phyloP scores from a whole-genome alignment of 257 asterid genomes.

The Mentha longifolia region DNA sequence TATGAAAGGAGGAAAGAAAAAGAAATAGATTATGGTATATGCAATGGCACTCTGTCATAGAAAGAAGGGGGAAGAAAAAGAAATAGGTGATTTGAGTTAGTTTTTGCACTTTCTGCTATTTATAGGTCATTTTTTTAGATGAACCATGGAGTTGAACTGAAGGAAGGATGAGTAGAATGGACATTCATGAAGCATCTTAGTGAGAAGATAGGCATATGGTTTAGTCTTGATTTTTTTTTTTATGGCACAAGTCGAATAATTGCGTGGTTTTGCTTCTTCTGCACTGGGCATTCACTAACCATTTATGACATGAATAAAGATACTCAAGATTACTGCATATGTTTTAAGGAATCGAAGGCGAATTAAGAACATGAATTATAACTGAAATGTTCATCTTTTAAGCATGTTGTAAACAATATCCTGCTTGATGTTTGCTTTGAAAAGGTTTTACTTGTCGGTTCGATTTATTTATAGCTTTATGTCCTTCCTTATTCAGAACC shows the following conservation, averaged over 20 bases:
- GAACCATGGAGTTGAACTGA: neutral
- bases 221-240: neutral
- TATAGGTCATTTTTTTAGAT: neutral
- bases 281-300: neutral
- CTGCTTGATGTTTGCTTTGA: slow-evolving; percentile 16
- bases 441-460: neutral
- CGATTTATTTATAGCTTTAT: neutral
- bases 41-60: no score
- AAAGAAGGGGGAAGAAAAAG: no score
- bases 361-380: neutral
- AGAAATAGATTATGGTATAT: no score
- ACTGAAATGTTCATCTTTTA: neutral
- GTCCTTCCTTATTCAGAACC: slow-evolving; percentile 3
- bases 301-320: slow-evolving; percentile 1
- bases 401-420: neutral
- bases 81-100: neutral
- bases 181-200: slow-evolving; percentile 10
- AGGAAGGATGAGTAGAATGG: slow-evolving; percentile 1
- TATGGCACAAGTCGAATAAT: slow-evolving; percentile 5
- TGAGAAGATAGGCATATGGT: neutral
- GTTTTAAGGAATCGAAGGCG: neutral
- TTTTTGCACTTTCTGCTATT: slow-evolving; percentile 2
- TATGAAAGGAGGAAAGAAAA: no score
- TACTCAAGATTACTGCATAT: neutral
- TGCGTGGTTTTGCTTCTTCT: slow-evolving; percentile 11